A percentile compares a stretch with the other conserved stretches of the same genome.
These are phyloP conservation scores for Aspergillus cavernicola DNA, from an alignment of 495 filamentous ascomycete species.

Conservation along the genomic window DNA sequence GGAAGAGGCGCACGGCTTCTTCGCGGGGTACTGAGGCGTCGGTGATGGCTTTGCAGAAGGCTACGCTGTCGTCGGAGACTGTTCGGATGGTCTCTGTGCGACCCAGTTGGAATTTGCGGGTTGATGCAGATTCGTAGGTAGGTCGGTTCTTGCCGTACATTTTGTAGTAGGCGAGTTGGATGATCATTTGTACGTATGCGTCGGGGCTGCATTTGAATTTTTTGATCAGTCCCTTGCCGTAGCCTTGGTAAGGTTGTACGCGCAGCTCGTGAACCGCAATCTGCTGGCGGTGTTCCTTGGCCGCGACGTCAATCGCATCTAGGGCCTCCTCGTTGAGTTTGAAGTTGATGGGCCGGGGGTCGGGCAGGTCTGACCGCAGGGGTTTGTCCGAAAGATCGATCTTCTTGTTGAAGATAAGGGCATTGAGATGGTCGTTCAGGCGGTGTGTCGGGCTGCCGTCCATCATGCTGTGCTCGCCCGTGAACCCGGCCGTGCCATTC, in stretches of 20 bases:
- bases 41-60: slow-evolving; percentile 83
- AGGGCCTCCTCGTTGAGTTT: slow-evolving; percentile 66
- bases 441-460: slow-evolving; percentile 97
- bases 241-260: slow-evolving; percentile 93
- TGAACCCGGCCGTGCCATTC: slow-evolving; percentile 96
- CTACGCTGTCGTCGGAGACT: slow-evolving; percentile 87
- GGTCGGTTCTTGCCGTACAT: slow-evolving; percentile 98
- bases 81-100: slow-evolving; percentile 94
- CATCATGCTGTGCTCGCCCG: slow-evolving; percentile 99
- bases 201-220: slow-evolving; percentile 98
- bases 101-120: slow-evolving; percentile 90
- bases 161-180: slow-evolving; percentile 98
- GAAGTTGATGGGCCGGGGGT: slow-evolving; percentile 75
- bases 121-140: slow-evolving; percentile 96
- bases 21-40: slow-evolving; percentile 58
- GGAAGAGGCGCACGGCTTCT: slow-evolving; percentile 68
- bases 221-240: slow-evolving; percentile 99
- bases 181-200: slow-evolving; percentile 97
- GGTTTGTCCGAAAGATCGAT: slow-evolving; percentile 74
- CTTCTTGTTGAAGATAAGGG: slow-evolving; percentile 84
- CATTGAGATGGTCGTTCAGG: slow-evolving; percentile 89
- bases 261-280: slow-evolving; percentile 86
- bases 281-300: slow-evolving; percentile 69
- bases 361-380: slow-evolving; percentile 78
- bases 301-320: slow-evolving; percentile 70